Evolutionary conservation across 768 basidiomycete species (phyloP).

Genomic region (Leucosporidium yakuticum): DNA sequence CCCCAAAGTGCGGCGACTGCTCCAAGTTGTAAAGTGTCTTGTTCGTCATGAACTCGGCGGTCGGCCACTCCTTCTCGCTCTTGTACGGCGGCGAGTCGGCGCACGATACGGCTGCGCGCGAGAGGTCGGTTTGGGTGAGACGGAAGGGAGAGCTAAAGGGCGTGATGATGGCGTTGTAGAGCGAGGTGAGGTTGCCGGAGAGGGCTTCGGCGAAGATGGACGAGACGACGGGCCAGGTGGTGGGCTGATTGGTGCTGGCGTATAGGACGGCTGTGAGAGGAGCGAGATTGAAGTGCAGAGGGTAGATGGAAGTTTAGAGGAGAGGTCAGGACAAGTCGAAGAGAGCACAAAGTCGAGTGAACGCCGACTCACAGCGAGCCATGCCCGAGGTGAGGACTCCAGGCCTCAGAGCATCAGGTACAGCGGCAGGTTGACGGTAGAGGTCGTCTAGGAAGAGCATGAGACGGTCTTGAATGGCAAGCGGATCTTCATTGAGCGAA

Average conservation of each 20-base stretch:
- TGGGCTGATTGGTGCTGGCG: background rate
- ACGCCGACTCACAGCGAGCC: background rate
- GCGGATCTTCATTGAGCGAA: background rate
- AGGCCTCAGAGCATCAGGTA: background rate
- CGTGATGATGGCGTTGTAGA: slow-evolving; percentile 1
- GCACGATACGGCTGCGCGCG: background rate
- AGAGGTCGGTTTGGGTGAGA: slow-evolving; percentile 2
- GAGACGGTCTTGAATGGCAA: background rate
- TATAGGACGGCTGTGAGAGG: background rate
- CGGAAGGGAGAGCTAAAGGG: background rate
- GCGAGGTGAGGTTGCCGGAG: background rate
- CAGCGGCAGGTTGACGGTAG: background rate
- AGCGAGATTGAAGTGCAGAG: background rate
- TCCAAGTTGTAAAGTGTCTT: background rate
- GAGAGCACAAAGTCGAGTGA: background rate
- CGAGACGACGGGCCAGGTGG: background rate
- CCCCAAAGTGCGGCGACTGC: background rate
- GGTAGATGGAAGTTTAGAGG: background rate
- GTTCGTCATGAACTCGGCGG: background rate
- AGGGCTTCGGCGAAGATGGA: background rate
- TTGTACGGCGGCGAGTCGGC: background rate
- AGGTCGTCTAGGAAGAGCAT: slow-evolving; percentile 1
- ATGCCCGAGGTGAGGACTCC: slow-evolving; percentile 1
- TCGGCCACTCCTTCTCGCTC: background rate
- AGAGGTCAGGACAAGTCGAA: background rate